Evolutionary conservation across 768 basidiomycete species (phyloP), one percentile per base, ranked within the genome.

Genomic region (Tricholoma bakamatsutake): DNA sequence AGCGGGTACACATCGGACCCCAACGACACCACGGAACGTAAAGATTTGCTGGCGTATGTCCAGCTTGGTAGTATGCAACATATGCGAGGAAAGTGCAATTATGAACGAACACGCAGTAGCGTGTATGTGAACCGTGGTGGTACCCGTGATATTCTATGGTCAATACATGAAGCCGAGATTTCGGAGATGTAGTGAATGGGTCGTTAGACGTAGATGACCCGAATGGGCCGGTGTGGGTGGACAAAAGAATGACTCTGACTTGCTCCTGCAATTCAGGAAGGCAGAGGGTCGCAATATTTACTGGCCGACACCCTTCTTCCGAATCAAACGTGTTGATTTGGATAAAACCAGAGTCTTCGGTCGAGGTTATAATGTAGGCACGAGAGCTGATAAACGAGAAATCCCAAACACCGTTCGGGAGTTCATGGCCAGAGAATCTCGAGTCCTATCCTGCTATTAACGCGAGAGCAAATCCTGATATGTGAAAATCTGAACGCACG

Each of bases 371-470:
- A 57, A 79, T 69, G 61, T 73, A 75, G 11, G 79, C 71, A 2
- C 78, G 69, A 11, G 66, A 64, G 7, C 73, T 72, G 50, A 83
- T 67, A 52, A 82, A 79, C 1, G 75, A 69, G 61, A 82, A 78
- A 62, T 81, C 79, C 61, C 67, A 73, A 1, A 69, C 67, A 0
- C 61, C 62, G 0, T 55, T 52, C 0, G 70, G 70, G 11, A 75
- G 64, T 37, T 49, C 31, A 30, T 54, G 50, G 37, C 49, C 58
- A 27, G 27, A 13, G 18, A 47, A 37, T 17, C 37, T 30, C 48
- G 54, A 55, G 28, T 55, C 54, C 54, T 55, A 53, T 49, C 46
- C 34, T 48, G 13, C 30, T 15, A 13, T 42, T 17, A 21, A 30
- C 33, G n/a, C 17, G 24, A 2, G n/a, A n/a, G n/a, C n/a, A n/a